Conservation (phyloP, 2,329 filamentous ascomycete genomes). For the Exophiala bonariae region DNA sequence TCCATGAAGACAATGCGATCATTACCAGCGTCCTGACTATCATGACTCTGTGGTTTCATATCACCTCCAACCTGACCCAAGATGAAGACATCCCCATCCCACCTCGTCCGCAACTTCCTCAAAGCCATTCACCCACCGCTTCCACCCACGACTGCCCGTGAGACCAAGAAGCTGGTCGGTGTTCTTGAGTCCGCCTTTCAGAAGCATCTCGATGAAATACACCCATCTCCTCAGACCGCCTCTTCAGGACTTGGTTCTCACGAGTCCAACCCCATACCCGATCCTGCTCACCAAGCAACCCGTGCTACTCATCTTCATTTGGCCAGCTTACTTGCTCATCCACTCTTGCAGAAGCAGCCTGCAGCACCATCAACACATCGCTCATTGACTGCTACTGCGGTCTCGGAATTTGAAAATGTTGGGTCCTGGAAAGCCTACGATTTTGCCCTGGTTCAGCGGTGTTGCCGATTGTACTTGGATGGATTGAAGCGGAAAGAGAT, state of each 20-base stretch:
- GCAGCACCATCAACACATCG: constrained; percentile 7
- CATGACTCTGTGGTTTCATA: too few species aligned
- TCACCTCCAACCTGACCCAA: constrained; percentile 1
- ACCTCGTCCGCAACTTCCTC: constrained; percentile 50
- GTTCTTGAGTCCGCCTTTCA: constrained; percentile 65
- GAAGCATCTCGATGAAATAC: constrained; percentile 60
- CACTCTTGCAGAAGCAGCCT: constrained; percentile 18
- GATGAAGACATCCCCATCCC: constrained; percentile 54
- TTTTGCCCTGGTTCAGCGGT: constrained; percentile 15
- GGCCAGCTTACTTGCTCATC: constrained; percentile 24
- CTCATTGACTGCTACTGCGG: constrained; percentile 15
- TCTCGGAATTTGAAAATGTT: constrained; percentile 21
- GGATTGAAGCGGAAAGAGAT: constrained; percentile 14
- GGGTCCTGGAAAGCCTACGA: constrained; percentile 15
- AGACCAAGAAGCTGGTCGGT: constrained; percentile 60
- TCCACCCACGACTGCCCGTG: constrained; percentile 52
- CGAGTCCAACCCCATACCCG: constrained; percentile 20
- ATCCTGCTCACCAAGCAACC: constrained; percentile 18
- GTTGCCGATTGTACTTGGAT: constrained; percentile 15
- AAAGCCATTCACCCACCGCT: constrained; percentile 54
- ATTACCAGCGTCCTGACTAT: too few species aligned
- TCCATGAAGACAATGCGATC: too few species aligned
- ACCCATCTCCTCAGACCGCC: constrained; percentile 41
- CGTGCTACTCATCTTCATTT: constrained; percentile 23
- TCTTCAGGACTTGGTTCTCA: constrained; percentile 22